These are phyloP conservation scores for Bertia moriformis DNA, from an alignment of 2,329 filamentous ascomycete genomes.

Conservation along the genomic window DNA sequence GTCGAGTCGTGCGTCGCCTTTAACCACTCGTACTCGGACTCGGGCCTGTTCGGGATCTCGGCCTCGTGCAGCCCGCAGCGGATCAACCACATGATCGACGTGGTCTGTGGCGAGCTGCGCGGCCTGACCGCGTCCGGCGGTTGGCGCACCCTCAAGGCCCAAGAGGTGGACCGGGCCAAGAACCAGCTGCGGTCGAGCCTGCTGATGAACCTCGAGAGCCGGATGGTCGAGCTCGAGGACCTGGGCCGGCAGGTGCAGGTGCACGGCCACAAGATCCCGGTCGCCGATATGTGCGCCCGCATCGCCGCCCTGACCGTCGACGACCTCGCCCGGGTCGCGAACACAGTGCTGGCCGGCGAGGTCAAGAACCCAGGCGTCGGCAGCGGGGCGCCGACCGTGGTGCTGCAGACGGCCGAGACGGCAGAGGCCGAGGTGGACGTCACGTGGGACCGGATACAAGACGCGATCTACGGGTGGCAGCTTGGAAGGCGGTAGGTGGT, in stretches of 20 bases:
- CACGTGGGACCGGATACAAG: conserved; percentile 80
- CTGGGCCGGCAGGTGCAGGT: conserved; percentile 89
- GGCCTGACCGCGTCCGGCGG: conserved; percentile 64
- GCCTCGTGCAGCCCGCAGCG: conserved; percentile 69
- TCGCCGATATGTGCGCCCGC: conserved; percentile 78
- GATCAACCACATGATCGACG: conserved; percentile 74
- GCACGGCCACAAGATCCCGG: conserved; percentile 79
- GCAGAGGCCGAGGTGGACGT: conserved; percentile 56
- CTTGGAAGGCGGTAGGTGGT: too few relatives aligned
- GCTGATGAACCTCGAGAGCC: conserved; percentile 91
- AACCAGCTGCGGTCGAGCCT: conserved; percentile 88
- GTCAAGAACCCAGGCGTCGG: conserved; percentile 64
- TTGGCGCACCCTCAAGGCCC: conserved; percentile 54
- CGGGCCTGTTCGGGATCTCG: conserved; percentile 85
- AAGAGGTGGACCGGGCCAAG: conserved; percentile 83
- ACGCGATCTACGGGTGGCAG: too few relatives aligned
- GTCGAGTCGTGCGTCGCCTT: conserved; percentile 91
- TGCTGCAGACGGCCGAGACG: conserved; percentile 78
- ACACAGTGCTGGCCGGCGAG: conserved; percentile 60
- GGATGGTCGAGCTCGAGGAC: conserved; percentile 96
- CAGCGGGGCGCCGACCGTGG: conserved; percentile 81
- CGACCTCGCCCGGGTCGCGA: conserved; percentile 72
- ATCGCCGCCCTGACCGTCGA: conserved; percentile 70
- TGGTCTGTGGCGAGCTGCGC: conserved; percentile 83
- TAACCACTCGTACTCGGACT: conserved; percentile 95